phyloP scores from a whole-genome alignment of 2,329 filamentous ascomycete genomes.

The Mollisiaceae sp. region DNA sequence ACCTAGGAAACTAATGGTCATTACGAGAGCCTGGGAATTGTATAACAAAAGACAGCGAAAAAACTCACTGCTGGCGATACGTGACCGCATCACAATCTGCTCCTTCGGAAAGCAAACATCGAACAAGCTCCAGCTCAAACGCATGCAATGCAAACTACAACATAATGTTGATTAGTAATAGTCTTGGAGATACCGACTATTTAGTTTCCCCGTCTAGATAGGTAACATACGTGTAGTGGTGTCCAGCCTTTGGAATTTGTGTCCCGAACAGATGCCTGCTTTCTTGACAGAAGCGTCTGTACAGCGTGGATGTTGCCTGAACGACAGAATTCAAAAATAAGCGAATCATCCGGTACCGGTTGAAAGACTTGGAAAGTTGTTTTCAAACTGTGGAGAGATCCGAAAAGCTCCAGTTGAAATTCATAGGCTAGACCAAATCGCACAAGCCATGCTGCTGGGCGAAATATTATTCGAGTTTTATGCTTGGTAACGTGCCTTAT shows the following conservation, averaged over 20 bases:
- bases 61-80: background rate
- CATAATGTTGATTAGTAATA: background rate
- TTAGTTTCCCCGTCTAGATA: background rate
- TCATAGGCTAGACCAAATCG: conserved; percentile 2
- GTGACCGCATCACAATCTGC: conserved; percentile 1
- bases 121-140: background rate
- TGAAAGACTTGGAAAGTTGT: conserved; percentile 5
- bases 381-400: background rate
- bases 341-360: conserved; percentile 9
- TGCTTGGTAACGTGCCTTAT: background rate
- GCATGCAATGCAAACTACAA: background rate
- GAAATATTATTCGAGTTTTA: background rate
- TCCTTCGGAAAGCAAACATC: background rate
- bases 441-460: conserved; percentile 8
- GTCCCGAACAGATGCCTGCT: conserved; percentile 8
- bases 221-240: conserved; percentile 11
- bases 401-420: background rate
- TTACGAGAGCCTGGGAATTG: background rate
- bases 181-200: background rate
- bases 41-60: background rate
- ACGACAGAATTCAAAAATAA: conserved; percentile 2
- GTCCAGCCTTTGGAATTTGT: conserved; percentile 13
- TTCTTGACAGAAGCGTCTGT: background rate
- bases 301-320: background rate
- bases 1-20: background rate